Conservation (phyloP, 768 basidiomycete genomes). For the Sutorius australiensis region DNA sequence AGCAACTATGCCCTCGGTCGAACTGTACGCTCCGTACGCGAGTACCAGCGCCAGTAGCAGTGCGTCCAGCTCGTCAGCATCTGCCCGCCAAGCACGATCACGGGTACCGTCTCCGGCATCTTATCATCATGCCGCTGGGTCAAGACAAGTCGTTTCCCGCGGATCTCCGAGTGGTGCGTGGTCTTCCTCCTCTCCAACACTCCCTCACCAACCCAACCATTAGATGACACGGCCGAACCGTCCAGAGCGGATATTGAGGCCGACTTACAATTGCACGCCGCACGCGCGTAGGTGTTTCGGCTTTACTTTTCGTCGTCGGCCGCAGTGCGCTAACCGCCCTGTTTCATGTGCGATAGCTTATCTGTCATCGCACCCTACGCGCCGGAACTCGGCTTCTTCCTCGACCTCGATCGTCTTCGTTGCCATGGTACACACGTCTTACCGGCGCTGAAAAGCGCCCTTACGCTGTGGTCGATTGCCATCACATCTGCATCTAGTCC, state of each 20-base stretch:
- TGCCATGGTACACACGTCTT: constrained; percentile 39
- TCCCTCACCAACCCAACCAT: background rate
- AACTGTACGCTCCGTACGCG: constrained; percentile 49
- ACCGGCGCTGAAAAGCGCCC: constrained; percentile 45
- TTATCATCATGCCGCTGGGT: background rate
- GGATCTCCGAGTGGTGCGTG: constrained; percentile 1
- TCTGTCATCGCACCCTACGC: constrained; percentile 51
- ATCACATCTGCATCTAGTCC: constrained; percentile 38
- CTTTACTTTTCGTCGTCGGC: background rate
- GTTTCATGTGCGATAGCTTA: constrained; percentile 13
- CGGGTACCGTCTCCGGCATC: background rate
- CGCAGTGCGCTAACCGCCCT: background rate
- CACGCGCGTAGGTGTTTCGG: constrained; percentile 10
- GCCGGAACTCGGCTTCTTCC: constrained; percentile 63
- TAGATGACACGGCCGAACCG: background rate
- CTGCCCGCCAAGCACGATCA: background rate
- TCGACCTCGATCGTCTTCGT: constrained; percentile 47
- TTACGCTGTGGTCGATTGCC: constrained; percentile 52
- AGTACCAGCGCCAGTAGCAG: background rate
- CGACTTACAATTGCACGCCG: background rate
- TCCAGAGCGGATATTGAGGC: background rate
- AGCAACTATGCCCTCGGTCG: constrained; percentile 42
- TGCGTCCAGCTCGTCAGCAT: background rate
- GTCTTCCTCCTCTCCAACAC: background rate
- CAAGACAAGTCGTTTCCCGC: background rate